Evolutionary conservation across 768 basidiomycete species (phyloP).

Genomic region (Daedaleopsis nitida): DNA sequence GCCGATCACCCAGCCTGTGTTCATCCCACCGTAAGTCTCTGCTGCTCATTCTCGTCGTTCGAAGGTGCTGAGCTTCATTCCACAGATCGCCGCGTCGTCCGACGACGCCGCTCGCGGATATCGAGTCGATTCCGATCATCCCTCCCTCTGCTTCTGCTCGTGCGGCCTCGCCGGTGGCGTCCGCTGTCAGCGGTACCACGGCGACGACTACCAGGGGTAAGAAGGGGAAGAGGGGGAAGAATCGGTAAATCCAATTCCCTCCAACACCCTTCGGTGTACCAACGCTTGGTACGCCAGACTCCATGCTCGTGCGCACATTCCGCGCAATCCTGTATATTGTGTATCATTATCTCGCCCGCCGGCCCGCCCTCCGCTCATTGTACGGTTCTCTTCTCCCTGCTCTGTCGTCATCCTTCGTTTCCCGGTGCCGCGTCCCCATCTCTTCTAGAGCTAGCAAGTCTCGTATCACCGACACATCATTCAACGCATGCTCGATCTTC

Average conservation of each 20-base stretch:
- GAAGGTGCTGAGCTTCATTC: background rate
- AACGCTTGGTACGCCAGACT: background rate
- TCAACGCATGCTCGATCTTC: too few species aligned
- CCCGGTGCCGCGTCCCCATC: too few species aligned
- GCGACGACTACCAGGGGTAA: slow-evolving; percentile 15
- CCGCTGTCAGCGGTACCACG: slow-evolving; percentile 7
- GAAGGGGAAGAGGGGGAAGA: slow-evolving; percentile 24
- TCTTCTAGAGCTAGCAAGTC: too few species aligned
- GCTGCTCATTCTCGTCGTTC: background rate
- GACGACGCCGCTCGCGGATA: slow-evolving; percentile 3
- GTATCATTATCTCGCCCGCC: slow-evolving; percentile 1
- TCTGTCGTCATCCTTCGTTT: background rate
- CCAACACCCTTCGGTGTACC: background rate
- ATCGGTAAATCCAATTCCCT: slow-evolving; percentile 1
- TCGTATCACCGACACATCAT: too few species aligned
- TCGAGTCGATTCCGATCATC: slow-evolving; percentile 6
- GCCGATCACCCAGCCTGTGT: slow-evolving; percentile 8
- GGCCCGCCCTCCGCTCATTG: background rate
- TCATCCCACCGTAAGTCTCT: slow-evolving; percentile 14
- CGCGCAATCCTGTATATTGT: background rate
- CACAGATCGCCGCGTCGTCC: slow-evolving; percentile 8
- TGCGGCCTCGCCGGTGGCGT: slow-evolving; percentile 12
- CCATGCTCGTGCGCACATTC: too few species aligned
- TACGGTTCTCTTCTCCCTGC: background rate
- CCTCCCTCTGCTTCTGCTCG: slow-evolving; percentile 7